phyloP scores from a whole-genome alignment of 169 alveolate genomes.

The Plasmodium ovale region DNA sequence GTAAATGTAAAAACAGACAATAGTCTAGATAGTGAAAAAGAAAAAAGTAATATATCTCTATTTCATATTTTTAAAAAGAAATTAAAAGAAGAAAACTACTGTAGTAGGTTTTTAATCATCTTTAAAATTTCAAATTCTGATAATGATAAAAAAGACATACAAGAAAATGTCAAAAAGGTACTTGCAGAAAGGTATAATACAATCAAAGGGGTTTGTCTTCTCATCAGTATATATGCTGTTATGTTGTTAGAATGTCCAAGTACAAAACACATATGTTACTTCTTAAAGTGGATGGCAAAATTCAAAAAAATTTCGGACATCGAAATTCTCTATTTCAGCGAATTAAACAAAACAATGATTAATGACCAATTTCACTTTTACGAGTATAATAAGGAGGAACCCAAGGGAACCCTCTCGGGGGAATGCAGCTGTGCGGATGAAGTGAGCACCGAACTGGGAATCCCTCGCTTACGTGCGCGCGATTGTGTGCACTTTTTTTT shows the following conservation, averaged over 20 bases:
- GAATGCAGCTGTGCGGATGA: slow-evolving; percentile 48
- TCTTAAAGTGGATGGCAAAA: not conserved
- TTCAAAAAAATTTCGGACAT: slow-evolving; percentile 1
- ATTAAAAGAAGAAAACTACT: slow-evolving; percentile 42
- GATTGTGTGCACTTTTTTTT: not conserved
- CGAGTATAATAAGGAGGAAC: slow-evolving; percentile 43
- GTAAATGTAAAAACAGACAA: slow-evolving; percentile 38
- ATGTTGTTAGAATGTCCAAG: slow-evolving; percentile 36
- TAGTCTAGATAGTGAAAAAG: slow-evolving; percentile 67
- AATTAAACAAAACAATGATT: slow-evolving; percentile 29
- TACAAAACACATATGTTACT: slow-evolving; percentile 16
- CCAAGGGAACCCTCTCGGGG: slow-evolving; percentile 2
- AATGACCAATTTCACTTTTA: slow-evolving; percentile 33
- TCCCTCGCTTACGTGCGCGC: not conserved
- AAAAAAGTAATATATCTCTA: slow-evolving; percentile 52
- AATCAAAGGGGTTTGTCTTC: slow-evolving; percentile 45
- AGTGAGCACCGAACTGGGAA: not conserved
- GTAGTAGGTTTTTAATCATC: slow-evolving; percentile 24
- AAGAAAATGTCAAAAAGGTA: not conserved
- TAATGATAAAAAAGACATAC: slow-evolving; percentile 3
- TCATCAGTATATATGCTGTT: slow-evolving; percentile 14
- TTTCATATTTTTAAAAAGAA: slow-evolving; percentile 49
- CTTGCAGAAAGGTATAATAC: slow-evolving; percentile 10
- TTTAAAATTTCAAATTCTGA: slow-evolving; percentile 37
- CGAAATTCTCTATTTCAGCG: slow-evolving; percentile 36